Evolutionary conservation across 768 basidiomycete species (phyloP).

Genomic region (Daedaleopsis nitida): DNA sequence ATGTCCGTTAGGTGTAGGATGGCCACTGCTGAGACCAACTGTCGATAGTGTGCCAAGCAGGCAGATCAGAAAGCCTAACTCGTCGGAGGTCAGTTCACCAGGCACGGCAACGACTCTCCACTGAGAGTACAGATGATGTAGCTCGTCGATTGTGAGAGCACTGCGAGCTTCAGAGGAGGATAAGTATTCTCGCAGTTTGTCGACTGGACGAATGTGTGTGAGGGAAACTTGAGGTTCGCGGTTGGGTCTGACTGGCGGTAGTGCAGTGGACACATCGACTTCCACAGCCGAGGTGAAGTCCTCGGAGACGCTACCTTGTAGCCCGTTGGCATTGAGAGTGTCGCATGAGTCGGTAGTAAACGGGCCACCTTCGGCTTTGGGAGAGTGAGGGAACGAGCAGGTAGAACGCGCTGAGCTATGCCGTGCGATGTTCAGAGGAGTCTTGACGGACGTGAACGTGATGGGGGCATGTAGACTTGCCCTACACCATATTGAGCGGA

Average conservation of each 20-base stretch:
- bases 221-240: background rate
- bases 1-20: constrained; percentile 32
- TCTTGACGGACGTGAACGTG: background rate
- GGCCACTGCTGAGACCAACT: constrained; percentile 22
- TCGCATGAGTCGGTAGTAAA: background rate
- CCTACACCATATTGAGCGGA: background rate
- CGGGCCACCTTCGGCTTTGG: background rate
- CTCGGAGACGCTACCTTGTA: no score
- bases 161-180: constrained; percentile 8
- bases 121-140: constrained; percentile 18
- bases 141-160: constrained; percentile 5
- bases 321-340: no score
- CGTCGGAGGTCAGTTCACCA: constrained; percentile 34
- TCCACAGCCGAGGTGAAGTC: no score
- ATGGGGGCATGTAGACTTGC: background rate
- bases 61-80: constrained; percentile 45
- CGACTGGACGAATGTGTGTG: background rate
- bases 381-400: background rate
- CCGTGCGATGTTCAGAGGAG: background rate
- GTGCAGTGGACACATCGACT: background rate
- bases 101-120: constrained; percentile 38
- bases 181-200: constrained; percentile 14
- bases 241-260: background rate
- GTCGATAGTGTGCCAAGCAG: constrained; percentile 55
- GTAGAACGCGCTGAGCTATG: background rate